Evolutionary conservation across 2,329 filamentous ascomycete genomes (phyloP), one percentile per base, ranked within the genome.

Genomic region (Berkeleyomyces basicola): DNA sequence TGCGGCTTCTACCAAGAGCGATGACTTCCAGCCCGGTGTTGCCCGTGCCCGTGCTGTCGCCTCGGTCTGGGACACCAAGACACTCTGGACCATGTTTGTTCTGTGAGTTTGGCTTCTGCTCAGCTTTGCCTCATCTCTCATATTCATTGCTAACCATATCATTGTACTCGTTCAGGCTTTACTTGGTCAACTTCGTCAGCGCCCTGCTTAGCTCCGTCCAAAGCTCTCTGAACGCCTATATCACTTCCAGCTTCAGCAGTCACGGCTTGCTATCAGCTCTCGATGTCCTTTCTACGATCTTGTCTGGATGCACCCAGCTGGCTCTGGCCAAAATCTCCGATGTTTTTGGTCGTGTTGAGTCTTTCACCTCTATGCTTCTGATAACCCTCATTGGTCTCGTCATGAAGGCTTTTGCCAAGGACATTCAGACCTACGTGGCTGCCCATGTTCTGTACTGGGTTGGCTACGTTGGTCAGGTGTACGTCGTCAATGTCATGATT

Each of bases 181-280:
- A 72, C 66, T 67, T 76, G 36, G 71, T 75, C 58, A 68, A 68
- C 40, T 75, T 76, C 62, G 68, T 72, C 64, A 72, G 74, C 63
- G 68, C 68, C 31, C 68, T 76, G 40, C 66, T 75, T 14, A 67
- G 70, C 10, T 69, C 70, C 40, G 69, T 76, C 62, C 70, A 75
- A 58, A 67, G 75, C 59, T 79, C 81, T 42, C 73, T 87, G 58
- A 78, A 79, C 14, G 79, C 82, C 42, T 87, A 84, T 71, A 81
- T 86, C 39, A 87, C 84, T 1, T 86, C 83, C 64, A 76, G 79
- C 2, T 88, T 87, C 68, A 75, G 75, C 46, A 76, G 78, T 58
- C 85, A 87, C 69, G 84, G 84, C 10, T 75, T 88, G 42, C 76
- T 87, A n/a, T 81, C 83, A 2, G 85, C 83, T 0, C 80, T 86